Evolutionary conservation across 129 eudicot genomes (phyloP).

Genomic region (Chrysanthemum makinoi): DNA sequence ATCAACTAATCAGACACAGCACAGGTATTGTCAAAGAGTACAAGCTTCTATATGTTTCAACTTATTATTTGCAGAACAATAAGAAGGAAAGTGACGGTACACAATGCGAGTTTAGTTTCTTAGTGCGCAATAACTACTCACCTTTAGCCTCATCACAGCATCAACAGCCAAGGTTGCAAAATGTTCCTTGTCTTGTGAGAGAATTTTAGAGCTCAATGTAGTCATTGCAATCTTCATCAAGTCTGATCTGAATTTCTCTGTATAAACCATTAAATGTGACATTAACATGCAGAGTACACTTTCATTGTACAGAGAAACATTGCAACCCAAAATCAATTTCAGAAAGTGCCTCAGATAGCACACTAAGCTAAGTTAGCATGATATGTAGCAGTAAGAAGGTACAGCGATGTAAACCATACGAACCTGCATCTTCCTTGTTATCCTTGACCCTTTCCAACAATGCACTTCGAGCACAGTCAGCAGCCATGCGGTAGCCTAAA

Average conservation of each 20-base stretch:
- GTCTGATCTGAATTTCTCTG: constrained; percentile 63
- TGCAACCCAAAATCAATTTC: no score
- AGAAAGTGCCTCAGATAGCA: no score
- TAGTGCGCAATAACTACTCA: constrained; percentile 12
- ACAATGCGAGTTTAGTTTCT: neutral
- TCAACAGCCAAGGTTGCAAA: constrained; percentile 75
- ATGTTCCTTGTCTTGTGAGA: constrained; percentile 87
- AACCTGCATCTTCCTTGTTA: constrained; percentile 34
- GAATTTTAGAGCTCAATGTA: constrained; percentile 81
- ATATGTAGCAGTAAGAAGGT: no score
- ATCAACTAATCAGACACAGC: no score
- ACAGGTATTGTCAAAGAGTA: no score
- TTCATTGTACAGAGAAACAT: no score
- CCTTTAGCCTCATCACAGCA: constrained; percentile 92
- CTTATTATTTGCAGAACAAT: neutral
- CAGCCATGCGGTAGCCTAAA: constrained; percentile 70
- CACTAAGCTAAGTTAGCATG: no score
- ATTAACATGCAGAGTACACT: no score
- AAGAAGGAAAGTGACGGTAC: neutral
- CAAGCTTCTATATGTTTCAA: no score
- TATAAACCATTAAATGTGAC: no score
- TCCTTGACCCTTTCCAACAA: constrained; percentile 61
- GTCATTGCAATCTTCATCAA: constrained; percentile 91
- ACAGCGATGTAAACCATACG: constrained; percentile 9
- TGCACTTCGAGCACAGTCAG: constrained; percentile 72